Percentiles rank a stretch among this genome's conserved stretches.
Evolutionary conservation across 2,329 filamentous ascomycete species (phyloP).

Genomic region (Fusarium sp.): DNA sequence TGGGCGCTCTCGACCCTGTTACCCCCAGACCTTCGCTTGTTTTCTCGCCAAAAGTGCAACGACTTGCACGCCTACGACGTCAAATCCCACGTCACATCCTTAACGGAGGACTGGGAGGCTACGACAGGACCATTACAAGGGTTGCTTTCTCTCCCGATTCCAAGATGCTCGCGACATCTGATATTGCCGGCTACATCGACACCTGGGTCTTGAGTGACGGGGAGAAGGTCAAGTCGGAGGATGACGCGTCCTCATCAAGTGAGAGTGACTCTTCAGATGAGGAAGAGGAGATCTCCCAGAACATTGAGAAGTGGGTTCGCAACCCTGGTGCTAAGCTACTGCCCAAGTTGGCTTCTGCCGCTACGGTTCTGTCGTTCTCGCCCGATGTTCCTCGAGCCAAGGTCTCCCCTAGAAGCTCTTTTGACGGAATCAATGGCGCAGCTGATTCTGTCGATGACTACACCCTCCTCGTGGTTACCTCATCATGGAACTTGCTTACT

Average conservation of each 20-base stretch:
- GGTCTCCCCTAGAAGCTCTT: constrained; percentile 44
- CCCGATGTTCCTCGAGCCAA: constrained; percentile 57
- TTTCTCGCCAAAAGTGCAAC: constrained; percentile 56
- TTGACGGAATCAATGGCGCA: constrained; percentile 44
- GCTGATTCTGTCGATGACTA: constrained; percentile 58
- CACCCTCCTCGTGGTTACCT: constrained; percentile 66
- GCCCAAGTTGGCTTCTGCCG: constrained; percentile 73
- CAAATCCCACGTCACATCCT: constrained; percentile 66
- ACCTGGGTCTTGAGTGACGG: constrained; percentile 77
- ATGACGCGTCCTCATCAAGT: constrained; percentile 53
- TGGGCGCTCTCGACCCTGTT: constrained; percentile 53
- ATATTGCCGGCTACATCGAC: constrained; percentile 87
- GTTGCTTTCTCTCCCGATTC: constrained; percentile 84
- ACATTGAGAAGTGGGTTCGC: constrained; percentile 74
- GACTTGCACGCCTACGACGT: constrained; percentile 65
- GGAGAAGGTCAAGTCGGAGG: constrained; percentile 51
- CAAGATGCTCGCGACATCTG: constrained; percentile 80
- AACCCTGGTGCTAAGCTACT: constrained; percentile 78
- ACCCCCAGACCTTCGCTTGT: constrained; percentile 37
- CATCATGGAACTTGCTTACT: constrained; percentile 75
- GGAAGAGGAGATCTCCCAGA: constrained; percentile 57
- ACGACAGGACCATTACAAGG: constrained; percentile 81
- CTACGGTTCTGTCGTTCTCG: constrained; percentile 77
- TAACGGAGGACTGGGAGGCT: constrained; percentile 77
- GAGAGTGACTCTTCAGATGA: constrained; percentile 59